These are phyloP conservation scores for Leccinum fibrillosum DNA, from an alignment of 768 basidiomycete genomes.

Conservation along the genomic window DNA sequence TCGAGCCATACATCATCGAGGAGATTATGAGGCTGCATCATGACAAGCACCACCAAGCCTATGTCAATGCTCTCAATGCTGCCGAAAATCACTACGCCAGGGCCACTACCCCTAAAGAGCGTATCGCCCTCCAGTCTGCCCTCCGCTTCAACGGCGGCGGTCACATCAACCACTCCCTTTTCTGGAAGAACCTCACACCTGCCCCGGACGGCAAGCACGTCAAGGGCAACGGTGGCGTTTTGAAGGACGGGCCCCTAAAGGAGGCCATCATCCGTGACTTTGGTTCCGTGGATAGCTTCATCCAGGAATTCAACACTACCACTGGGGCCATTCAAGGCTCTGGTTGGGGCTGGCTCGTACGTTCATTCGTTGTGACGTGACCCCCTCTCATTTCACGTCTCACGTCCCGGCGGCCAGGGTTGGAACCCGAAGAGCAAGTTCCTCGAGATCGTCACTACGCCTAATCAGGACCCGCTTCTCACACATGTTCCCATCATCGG, in stretches of 20 bases:
- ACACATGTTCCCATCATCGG: slow-evolving; percentile 80
- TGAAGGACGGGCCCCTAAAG: slow-evolving; percentile 68
- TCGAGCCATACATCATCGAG: slow-evolving; percentile 87
- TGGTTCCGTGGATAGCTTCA: slow-evolving; percentile 68
- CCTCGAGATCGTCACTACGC: slow-evolving; percentile 86
- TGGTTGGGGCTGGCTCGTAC: slow-evolving; percentile 95
- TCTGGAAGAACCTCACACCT: slow-evolving; percentile 94
- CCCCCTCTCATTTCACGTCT: not conserved
- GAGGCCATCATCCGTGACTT: slow-evolving; percentile 61
- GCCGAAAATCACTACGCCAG: slow-evolving; percentile 78
- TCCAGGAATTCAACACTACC: slow-evolving; percentile 80
- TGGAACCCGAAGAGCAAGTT: slow-evolving; percentile 61
- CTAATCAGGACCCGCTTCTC: slow-evolving; percentile 94
- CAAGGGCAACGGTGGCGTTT: slow-evolving; percentile 61
- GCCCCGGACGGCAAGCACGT: slow-evolving; percentile 40
- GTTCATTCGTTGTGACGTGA: slow-evolving; percentile 26
- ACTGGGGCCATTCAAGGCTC: slow-evolving; percentile 89
- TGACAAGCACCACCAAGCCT: slow-evolving; percentile 94
- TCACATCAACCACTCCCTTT: slow-evolving; percentile 95
- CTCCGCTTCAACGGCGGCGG: slow-evolving; percentile 27
- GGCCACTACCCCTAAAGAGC: slow-evolving; percentile 58
- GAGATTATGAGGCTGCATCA: slow-evolving; percentile 96
- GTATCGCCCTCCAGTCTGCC: slow-evolving; percentile 27
- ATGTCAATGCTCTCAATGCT: slow-evolving; percentile 67
- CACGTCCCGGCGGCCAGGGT: slow-evolving; percentile 46